A percentile compares a stretch with the other conserved stretches of the same genome.
Conservation (phyloP, 1,139 yeast species). For the Zhuliangozyma blackwelliae region DNA sequence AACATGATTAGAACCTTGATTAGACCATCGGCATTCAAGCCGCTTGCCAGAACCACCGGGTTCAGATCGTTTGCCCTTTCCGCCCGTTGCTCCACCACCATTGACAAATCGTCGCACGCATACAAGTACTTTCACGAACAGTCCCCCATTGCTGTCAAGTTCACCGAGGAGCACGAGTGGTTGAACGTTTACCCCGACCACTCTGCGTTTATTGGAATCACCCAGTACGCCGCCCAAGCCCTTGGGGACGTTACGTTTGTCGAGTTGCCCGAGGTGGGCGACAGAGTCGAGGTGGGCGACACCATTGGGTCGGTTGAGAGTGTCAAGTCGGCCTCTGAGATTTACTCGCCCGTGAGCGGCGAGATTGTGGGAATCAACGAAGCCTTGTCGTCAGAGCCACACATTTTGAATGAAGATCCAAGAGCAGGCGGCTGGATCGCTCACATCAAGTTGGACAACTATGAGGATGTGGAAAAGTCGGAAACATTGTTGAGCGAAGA, state of each 20-base stretch:
- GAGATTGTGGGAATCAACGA: conserved; percentile 71
- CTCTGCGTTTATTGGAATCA: conserved; percentile 82
- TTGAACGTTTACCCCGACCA: conserved; percentile 81
- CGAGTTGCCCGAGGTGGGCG: conserved; percentile 81
- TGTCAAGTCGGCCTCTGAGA: conserved; percentile 91
- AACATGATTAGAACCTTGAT: conserved; percentile 12
- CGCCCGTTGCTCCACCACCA: conserved; percentile 7
- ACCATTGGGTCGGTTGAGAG: conserved; percentile 90
- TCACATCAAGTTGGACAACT: conserved; percentile 55
- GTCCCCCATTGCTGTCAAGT: conserved; percentile 56
- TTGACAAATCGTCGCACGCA: conserved; percentile 51
- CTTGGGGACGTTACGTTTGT: conserved; percentile 94
- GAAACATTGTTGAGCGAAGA: conserved; percentile 42
- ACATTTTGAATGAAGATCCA: conserved; percentile 80
- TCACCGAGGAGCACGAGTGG: conserved; percentile 96
- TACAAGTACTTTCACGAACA: conserved; percentile 42
- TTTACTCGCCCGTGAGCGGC: conserved; percentile 84
- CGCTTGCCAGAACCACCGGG: conserved; percentile 1
- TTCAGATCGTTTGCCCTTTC: conserved; percentile 4
- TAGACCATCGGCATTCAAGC: conserved; percentile 9
- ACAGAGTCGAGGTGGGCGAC: conserved; percentile 66
- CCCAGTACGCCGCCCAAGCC: conserved; percentile 96
- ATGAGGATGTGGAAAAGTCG: conserved; percentile 20
- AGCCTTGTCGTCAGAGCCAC: conserved; percentile 64
- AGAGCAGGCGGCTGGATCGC: conserved; percentile 94